Evolutionary conservation across 1,284 basidiomycete genomes (phyloP).

Genomic region (Trichosporon faecale): DNA sequence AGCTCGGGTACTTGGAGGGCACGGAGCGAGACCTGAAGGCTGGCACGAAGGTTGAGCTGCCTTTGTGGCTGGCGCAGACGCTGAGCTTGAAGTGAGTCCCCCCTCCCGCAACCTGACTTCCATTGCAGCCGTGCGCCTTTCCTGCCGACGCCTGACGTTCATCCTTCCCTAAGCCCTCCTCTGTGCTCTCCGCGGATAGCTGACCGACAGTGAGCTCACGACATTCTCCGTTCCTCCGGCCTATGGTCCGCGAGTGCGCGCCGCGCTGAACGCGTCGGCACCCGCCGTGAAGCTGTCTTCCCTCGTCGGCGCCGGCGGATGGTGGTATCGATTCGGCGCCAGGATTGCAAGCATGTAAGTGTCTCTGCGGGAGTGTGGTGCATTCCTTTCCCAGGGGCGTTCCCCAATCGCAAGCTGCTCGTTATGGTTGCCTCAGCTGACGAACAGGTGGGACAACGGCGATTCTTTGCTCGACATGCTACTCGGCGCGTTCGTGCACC

Average conservation of each 20-base stretch:
- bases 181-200: neutral
- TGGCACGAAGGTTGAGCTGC: constrained; percentile 69
- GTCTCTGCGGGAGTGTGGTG: neutral
- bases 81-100: constrained; percentile 70
- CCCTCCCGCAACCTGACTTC: neutral
- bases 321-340: constrained; percentile 86
- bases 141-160: too few relatives aligned
- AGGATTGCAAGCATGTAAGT: constrained; percentile 60
- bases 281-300: constrained; percentile 71
- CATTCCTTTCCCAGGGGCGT: neutral
- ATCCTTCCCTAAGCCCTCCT: too few relatives aligned
- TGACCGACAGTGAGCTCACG: constrained; percentile 66
- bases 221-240: constrained; percentile 76
- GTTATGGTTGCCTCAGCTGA: neutral
- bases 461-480: constrained; percentile 57
- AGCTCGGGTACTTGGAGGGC: constrained; percentile 81
- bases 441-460: constrained; percentile 21
- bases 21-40: constrained; percentile 73
- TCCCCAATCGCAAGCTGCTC: neutral
- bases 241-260: constrained; percentile 69
- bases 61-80: constrained; percentile 81
- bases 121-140: neutral
- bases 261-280: constrained; percentile 79
- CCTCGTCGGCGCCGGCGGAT: constrained; percentile 77
- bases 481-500: constrained; percentile 69